phyloP scores from a whole-genome alignment of 805 yeast genomes.

The Candida sonorensis region DNA sequence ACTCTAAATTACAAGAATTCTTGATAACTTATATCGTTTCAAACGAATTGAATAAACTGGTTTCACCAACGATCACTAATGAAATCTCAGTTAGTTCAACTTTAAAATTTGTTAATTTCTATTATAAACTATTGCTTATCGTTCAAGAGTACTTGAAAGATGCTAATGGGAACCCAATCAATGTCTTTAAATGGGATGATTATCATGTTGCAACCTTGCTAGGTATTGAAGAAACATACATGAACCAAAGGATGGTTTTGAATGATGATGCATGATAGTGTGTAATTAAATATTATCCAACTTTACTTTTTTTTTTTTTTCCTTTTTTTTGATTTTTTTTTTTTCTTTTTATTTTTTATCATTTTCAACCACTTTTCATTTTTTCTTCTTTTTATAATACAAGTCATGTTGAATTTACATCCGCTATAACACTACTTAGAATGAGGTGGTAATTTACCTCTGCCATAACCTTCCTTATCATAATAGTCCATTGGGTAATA shows the following conservation, averaged over 20 bases:
- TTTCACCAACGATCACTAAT: conserved; percentile 57
- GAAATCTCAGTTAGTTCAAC: conserved; percentile 47
- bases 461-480: conserved; percentile 81
- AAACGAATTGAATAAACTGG: conserved; percentile 45
- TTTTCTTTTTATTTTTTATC: too few relatives aligned
- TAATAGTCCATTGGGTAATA: conserved; percentile 97
- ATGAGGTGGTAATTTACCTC: conserved; percentile 66
- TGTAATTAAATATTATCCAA: conserved; percentile 1
- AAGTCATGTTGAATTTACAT: too few relatives aligned
- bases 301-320: too few relatives aligned
- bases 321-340: too few relatives aligned
- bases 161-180: conserved; percentile 15
- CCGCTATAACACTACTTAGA: conserved; percentile 3
- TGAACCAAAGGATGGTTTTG: conserved; percentile 15
- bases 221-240: conserved; percentile 49
- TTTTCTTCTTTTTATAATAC: too few relatives aligned
- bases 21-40: conserved; percentile 59
- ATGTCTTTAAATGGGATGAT: conserved; percentile 46
- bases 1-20: conserved; percentile 39
- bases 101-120: conserved; percentile 41
- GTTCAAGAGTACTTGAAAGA: conserved; percentile 31
- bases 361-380: too few relatives aligned
- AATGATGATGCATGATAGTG: too few relatives aligned
- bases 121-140: conserved; percentile 32
- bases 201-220: conserved; percentile 59